These are phyloP conservation scores for Anacardium occidentale DNA, from an alignment of 345 rosid genomes.

Conservation along the genomic window DNA sequence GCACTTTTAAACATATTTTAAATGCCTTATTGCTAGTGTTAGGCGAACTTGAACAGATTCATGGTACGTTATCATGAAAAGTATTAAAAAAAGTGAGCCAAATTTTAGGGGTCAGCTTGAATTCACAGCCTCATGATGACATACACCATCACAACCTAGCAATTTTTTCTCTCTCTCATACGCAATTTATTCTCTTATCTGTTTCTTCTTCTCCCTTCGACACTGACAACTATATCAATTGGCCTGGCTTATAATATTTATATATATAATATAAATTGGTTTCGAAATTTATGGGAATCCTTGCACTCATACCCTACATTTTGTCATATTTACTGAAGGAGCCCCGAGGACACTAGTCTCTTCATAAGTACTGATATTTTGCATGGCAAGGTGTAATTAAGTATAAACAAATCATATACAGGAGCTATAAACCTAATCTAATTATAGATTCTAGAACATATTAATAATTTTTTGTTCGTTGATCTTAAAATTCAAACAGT, in stretches of 20 bases:
- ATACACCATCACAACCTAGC: background rate
- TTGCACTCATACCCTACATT: slow-evolving; percentile 17
- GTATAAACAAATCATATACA: too few relatives aligned
- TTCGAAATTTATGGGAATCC: slow-evolving; percentile 20
- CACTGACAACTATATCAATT: slow-evolving; percentile 5
- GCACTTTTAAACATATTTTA: too few relatives aligned
- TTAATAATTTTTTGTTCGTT: too few relatives aligned
- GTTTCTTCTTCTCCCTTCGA: background rate
- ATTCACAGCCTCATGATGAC: background rate
- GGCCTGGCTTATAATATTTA: background rate
- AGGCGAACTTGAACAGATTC: background rate
- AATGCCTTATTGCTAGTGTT: background rate
- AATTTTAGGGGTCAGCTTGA: background rate
- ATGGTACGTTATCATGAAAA: background rate
- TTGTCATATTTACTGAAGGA: background rate
- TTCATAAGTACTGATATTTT: background rate
- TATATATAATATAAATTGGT: slow-evolving; percentile 1
- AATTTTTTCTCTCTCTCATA: background rate
- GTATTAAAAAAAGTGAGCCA: background rate
- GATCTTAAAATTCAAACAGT: too few relatives aligned
- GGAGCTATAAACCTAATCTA: too few relatives aligned
- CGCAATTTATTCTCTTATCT: slow-evolving; percentile 13
- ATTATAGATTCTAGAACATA: too few relatives aligned
- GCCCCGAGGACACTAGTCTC: too few relatives aligned
- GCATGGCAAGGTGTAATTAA: background rate